phyloP scores from a whole-genome alignment of 176 grass and related monocot species.

The Oryza nivara region DNA sequence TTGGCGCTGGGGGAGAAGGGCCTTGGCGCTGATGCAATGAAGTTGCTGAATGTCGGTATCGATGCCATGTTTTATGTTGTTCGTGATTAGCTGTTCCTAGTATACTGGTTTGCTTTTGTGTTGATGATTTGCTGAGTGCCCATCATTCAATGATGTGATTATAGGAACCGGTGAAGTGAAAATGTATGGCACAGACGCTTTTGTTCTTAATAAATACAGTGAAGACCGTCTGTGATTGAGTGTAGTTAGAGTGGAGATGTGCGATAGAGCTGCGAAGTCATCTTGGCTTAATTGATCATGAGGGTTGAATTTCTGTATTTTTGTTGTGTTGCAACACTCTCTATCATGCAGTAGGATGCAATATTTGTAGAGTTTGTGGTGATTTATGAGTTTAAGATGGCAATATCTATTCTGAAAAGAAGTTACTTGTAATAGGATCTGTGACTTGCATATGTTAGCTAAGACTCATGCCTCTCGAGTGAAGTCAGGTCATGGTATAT shows the following conservation, averaged over 20 bases:
- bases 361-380: slow-evolving; percentile 25
- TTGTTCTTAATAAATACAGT: not conserved
- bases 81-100: not conserved
- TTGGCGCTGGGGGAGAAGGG: not conserved
- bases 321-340: not conserved
- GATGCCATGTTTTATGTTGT: not conserved
- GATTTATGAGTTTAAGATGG: not conserved
- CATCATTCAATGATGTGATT: not conserved
- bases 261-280: not conserved
- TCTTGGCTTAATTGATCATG: slow-evolving; percentile 8
- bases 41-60: not conserved
- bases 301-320: not conserved
- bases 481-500: not conserved
- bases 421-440: slow-evolving; percentile 18
- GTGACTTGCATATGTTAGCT: not conserved
- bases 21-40: not conserved
- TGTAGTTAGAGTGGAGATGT: not conserved
- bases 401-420: slow-evolving; percentile 3
- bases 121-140: not conserved
- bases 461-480: not conserved
- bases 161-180: not conserved
- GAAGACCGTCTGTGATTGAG: not conserved
- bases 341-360: not conserved
- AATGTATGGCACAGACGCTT: not conserved
- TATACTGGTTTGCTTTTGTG: not conserved